Percentiles rank a stretch among this genome's conserved stretches.
Conservation (phyloP, 441 rosid genomes). For the Gossypium lobatum region DNA sequence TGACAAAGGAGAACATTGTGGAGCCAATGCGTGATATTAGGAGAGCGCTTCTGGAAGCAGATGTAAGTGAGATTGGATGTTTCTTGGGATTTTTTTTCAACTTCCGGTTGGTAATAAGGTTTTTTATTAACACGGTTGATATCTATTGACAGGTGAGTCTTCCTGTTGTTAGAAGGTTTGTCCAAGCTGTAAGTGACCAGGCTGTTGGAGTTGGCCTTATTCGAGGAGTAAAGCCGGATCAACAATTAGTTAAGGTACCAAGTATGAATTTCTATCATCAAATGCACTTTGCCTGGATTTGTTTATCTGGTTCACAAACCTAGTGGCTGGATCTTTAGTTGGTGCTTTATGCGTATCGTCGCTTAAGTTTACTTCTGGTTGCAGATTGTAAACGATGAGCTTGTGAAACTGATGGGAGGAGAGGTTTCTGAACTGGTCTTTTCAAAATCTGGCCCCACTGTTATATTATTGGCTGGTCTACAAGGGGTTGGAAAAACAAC, state of each 20-base stretch:
- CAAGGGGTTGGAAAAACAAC: conserved; percentile 99
- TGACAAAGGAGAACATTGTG: conserved; percentile 87
- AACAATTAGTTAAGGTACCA: conserved; percentile 86
- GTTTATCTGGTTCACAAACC: neutral
- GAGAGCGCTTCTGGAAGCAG: conserved; percentile 97
- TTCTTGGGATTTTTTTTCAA: neutral
- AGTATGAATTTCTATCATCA: conserved; percentile 5
- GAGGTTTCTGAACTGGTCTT: conserved; percentile 88
- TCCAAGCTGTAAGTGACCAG: conserved; percentile 80
- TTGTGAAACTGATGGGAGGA: conserved; percentile 96
- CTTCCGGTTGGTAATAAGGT: neutral
- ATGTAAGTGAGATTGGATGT: conserved; percentile 46
- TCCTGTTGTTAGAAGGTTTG: conserved; percentile 97
- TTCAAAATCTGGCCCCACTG: conserved; percentile 80
- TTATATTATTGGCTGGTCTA: conserved; percentile 85
- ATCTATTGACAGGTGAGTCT: conserved; percentile 77
- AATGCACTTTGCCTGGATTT: neutral
- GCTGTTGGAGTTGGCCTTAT: conserved; percentile 85
- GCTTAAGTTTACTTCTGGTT: conserved; percentile 1
- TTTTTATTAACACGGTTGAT: conserved; percentile 10
- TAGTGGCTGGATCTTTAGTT: neutral
- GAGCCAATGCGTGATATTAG: conserved; percentile 98
- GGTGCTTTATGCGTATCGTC: neutral
- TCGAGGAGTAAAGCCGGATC: conserved; percentile 93
- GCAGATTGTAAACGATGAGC: conserved; percentile 85